phyloP scores from a whole-genome alignment of 2,329 filamentous ascomycete genomes.

The Ophiostoma novo-ulmi region DNA sequence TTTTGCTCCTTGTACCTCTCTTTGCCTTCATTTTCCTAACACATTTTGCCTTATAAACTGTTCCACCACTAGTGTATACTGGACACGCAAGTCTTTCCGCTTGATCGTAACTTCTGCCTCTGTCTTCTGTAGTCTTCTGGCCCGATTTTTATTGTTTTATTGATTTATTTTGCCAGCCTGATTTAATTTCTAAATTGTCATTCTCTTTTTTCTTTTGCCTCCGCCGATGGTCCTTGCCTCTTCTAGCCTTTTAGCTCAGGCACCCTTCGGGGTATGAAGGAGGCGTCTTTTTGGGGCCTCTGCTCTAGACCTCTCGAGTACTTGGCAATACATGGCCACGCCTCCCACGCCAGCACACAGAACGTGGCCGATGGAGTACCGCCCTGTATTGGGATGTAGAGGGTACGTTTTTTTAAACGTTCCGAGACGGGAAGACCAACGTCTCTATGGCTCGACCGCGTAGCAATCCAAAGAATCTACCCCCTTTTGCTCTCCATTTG shows the following conservation, averaged over 20 bases:
- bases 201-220: neutral
- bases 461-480: neutral
- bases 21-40: neutral
- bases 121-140: neutral
- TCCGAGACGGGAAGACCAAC: neutral
- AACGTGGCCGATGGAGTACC: conserved; percentile 8
- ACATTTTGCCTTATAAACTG: neutral
- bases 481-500: neutral
- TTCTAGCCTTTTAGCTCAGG: neutral
- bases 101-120: neutral
- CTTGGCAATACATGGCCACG: neutral
- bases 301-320: neutral
- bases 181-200: neutral
- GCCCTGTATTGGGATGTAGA: neutral
- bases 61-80: neutral
- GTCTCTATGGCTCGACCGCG: neutral
- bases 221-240: neutral
- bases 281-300: neutral
- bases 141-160: neutral
- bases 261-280: neutral
- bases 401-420: neutral
- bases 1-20: conserved; percentile 2
- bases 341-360: neutral
- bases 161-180: neutral
- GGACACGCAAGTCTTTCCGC: neutral